These are phyloP conservation scores for Cryptosporidium tyzzeri DNA, from an alignment of 169 alveolate species.

Conservation along the genomic window DNA sequence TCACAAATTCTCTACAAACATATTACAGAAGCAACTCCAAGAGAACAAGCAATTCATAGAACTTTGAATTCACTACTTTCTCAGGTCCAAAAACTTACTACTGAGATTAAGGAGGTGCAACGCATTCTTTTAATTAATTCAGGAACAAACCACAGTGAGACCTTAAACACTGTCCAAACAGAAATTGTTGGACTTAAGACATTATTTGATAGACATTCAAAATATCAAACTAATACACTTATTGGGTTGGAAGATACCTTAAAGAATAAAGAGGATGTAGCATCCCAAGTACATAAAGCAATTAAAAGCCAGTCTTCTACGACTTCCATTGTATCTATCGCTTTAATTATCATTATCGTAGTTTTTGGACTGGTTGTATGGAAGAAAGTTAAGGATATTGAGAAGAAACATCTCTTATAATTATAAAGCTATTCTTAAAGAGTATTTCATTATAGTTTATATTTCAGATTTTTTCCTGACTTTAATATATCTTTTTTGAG, in stretches of 20 bases:
- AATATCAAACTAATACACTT: constrained; percentile 78
- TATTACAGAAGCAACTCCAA: constrained; percentile 78
- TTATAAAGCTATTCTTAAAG: constrained; percentile 29
- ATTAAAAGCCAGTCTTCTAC: constrained; percentile 77
- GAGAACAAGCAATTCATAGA: constrained; percentile 79
- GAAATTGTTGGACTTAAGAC: constrained; percentile 69
- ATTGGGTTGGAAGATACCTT: constrained; percentile 66
- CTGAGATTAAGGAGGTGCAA: constrained; percentile 77
- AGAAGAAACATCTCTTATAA: constrained; percentile 81
- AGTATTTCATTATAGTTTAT: constrained; percentile 6
- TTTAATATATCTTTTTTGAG: neutral
- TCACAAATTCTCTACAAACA: constrained; percentile 78
- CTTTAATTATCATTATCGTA: constrained; percentile 74
- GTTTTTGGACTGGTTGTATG: constrained; percentile 79
- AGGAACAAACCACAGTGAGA: constrained; percentile 68
- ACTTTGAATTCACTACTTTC: constrained; percentile 75
- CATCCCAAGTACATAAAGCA: constrained; percentile 76
- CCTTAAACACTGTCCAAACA: constrained; percentile 64
- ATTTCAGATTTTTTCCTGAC: neutral
- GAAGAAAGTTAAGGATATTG: constrained; percentile 81
- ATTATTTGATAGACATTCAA: constrained; percentile 76
- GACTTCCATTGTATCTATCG: constrained; percentile 76
- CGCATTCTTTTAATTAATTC: constrained; percentile 37
- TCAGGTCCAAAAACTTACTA: constrained; percentile 75
- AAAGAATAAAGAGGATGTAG: constrained; percentile 60